phyloP scores from a whole-genome alignment of 2,329 filamentous ascomycete species.

The Massarina eburnea region DNA sequence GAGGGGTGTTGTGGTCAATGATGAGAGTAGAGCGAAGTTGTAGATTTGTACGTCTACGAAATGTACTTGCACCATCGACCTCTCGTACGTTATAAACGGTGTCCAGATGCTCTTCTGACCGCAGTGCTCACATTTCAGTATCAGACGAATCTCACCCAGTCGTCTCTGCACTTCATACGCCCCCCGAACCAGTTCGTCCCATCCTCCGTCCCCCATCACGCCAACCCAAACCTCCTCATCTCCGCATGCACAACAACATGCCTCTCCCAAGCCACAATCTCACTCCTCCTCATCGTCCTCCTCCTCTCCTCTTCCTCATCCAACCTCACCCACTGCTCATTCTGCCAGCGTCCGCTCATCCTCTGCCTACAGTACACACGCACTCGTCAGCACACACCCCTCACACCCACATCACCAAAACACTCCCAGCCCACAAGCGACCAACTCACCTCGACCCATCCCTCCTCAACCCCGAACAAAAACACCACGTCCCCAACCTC shows the following conservation, averaged over 20 bases:
- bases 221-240: constrained; percentile 28
- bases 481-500: neutral
- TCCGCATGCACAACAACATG: constrained; percentile 16
- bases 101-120: too few species aligned
- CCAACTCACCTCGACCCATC: neutral
- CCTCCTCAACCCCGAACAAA: constrained; percentile 3
- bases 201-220: constrained; percentile 8
- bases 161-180: neutral
- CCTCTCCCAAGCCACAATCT: constrained; percentile 3
- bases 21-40: constrained; percentile 40
- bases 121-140: too few species aligned
- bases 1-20: constrained; percentile 26
- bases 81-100: too few species aligned
- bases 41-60: constrained; percentile 17
- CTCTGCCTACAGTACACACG: neutral
- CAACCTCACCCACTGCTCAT: neutral
- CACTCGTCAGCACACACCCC: neutral
- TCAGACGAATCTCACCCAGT: too few species aligned
- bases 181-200: neutral
- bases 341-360: neutral
- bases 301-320: constrained; percentile 2
- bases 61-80: too few species aligned
- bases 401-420: neutral
- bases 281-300: neutral
- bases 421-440: too few species aligned